Base-by-base conservation (phyloP, 192 early-diverging fungal genomes). In the Backusella tuberculispora region DNA sequence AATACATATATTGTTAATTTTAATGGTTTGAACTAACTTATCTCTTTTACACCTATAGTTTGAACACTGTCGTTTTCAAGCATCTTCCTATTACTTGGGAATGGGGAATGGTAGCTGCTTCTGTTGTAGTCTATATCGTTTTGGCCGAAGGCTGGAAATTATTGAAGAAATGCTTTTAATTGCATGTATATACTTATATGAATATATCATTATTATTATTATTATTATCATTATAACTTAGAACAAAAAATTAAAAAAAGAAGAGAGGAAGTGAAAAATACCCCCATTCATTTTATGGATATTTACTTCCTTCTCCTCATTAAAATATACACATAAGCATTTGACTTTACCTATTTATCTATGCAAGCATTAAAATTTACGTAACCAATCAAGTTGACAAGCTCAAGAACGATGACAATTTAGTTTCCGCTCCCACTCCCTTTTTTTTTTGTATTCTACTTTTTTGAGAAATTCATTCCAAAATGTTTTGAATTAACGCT, bases 51-150 rank as follows among this genome's bases (percentile, higher is more conserved):
- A 3, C 13, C 15, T 19, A 8, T 70, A 70, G 69, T 21, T 34
- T 90, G 34, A 91, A 91, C 76, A 86, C 84, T 45, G 69, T 69
- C 45, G 88, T 90, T 42, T 90, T 92, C 69, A 87, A 89, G 79
- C 85, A 90, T 78, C 79, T 80, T 50, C 81, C 82, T n/a, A 87
- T 92, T 50, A 78, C 84, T 68, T 93, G 88, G 88, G 92, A 93
- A 83, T 94, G 93, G 93, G 90, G 88, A 29, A 81, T 92, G 68
- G 85, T 92, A 21, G 75, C 83, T 38, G 79, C 83, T 29, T 85
- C 91, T 9, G 70, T 85, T 71, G 46, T 92, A 17, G 71, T 92
- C 17, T 94, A 91, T 76, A 74, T 92, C 15, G 80, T 85, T 17
- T 34, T 88, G 15, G 84, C 85, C 29, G 92, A 94, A 79, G 13